These are phyloP conservation scores for Zychaea mexicana DNA, from an alignment of 371 early-diverging fungal genomes.

Conservation along the genomic window DNA sequence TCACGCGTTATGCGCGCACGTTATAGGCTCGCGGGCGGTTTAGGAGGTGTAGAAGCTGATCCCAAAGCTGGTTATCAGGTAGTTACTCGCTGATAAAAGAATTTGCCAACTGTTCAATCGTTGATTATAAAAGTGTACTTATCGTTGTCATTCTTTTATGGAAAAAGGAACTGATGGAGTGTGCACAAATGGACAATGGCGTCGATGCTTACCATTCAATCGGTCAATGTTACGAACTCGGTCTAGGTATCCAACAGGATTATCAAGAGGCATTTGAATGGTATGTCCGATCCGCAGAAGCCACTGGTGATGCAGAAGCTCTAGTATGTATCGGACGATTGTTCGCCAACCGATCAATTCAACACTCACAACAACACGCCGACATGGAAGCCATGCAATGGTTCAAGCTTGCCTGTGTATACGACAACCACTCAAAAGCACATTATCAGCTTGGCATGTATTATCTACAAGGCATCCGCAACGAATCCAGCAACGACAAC, in stretches of 20 bases:
- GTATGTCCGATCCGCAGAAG: constrained; percentile 39
- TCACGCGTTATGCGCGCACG: constrained; percentile 47
- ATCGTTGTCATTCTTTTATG: neutral
- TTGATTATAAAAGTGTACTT: constrained; percentile 5
- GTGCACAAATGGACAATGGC: constrained; percentile 40
- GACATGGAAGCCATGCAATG: constrained; percentile 37
- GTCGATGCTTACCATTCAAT: constrained; percentile 37
- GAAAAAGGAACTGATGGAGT: constrained; percentile 38
- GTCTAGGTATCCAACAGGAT: constrained; percentile 45
- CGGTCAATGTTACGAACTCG: constrained; percentile 50
- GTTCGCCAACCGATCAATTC: constrained; percentile 26
- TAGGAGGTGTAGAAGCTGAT: constrained; percentile 38
- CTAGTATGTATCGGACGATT: constrained; percentile 43
- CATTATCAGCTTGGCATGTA: constrained; percentile 40
- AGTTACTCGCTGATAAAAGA: neutral
- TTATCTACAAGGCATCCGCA: constrained; percentile 29
- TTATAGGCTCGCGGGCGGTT: constrained; percentile 34
- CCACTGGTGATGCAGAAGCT: constrained; percentile 42
- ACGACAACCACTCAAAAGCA: constrained; percentile 34
- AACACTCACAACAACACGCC: constrained; percentile 10
- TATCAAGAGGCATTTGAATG: constrained; percentile 46
- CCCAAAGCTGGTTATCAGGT: constrained; percentile 43
- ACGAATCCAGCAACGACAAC: constrained; percentile 1
- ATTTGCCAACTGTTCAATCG: neutral
- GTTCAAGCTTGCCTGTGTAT: constrained; percentile 30